Base-by-base conservation (phyloP, 352 stramenopile genomes). In the Globisporangium spiculum region DNA sequence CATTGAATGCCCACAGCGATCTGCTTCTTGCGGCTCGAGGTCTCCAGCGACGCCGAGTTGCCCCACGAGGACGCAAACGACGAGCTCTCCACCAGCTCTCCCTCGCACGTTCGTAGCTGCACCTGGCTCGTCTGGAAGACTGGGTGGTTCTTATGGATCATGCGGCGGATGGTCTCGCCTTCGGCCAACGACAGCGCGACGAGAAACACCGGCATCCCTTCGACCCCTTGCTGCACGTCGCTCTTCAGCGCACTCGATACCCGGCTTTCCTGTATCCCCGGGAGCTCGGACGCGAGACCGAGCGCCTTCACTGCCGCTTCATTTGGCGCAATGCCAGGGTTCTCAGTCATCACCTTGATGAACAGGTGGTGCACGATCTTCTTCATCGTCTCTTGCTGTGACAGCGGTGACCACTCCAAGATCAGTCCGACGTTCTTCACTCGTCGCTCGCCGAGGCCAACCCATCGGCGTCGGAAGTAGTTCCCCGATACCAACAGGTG, bases 131-230 rank as follows among this genome's bases (percentile, higher is more conserved):
- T 77, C 52, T 86, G 73, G 63, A 96, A 85, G 18, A 90, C 81
- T 0, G 88, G 81, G 58, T 96, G 88, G 34, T 87, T 85, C 65
- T 91, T 89, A 76, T 99, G 97, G 66, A 99, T 98, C 72, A 98
- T 97, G 32, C 97, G 85, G 30, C 97, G 90, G 76, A 99, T 92
- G 34, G 95, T 99, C 77, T 99, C 97, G 7, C 97, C 98, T 76
- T 99, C 98, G 14, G 95, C 93, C 53, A 99, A 83, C 12, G 96
- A 99, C 50, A 99, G 76, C 2, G 93, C 97, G 41, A 98, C 96
- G 58, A 99, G 91, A 71, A 94, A 98, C 26, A 93, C 84, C 0
- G 88, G 83, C 44, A 82, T 71, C 0, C 67, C 70, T 26, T 76
- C 75, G 0, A 78, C 78, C 16, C 75, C 58, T 12, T 48, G 44